phyloP scores from a whole-genome alignment of 1,284 basidiomycete genomes.

The Acaromyces ingoldii region DNA sequence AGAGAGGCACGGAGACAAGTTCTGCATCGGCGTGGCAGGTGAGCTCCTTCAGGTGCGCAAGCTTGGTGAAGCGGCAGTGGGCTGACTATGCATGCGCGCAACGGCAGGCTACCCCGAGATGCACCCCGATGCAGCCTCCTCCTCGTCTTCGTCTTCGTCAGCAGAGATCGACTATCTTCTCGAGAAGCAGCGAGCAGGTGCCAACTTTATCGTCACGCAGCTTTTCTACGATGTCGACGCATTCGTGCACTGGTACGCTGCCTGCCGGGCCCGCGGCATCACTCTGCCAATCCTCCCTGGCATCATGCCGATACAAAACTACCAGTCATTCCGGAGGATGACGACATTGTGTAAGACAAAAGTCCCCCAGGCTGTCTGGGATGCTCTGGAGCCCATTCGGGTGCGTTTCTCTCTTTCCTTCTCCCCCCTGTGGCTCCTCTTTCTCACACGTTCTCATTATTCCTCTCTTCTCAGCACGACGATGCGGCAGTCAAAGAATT shows the following conservation, averaged over 20 bases:
- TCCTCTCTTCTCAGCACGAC: slow-evolving; percentile 54
- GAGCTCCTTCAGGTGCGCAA: slow-evolving; percentile 59
- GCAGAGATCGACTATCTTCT: slow-evolving; percentile 75
- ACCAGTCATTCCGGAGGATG: slow-evolving; percentile 82
- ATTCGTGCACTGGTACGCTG: slow-evolving; percentile 33
- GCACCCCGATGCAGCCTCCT: slow-evolving; percentile 63
- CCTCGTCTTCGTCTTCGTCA: slow-evolving; percentile 50
- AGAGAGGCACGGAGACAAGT: slow-evolving; percentile 74
- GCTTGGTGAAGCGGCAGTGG: background rate
- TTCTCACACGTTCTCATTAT: too few species aligned
- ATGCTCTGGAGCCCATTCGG: slow-evolving; percentile 70
- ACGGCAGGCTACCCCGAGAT: slow-evolving; percentile 82
- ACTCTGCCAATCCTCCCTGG: slow-evolving; percentile 86
- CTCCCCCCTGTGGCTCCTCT: too few species aligned
- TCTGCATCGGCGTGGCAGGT: slow-evolving; percentile 89
- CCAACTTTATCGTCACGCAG: slow-evolving; percentile 93
- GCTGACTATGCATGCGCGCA: background rate
- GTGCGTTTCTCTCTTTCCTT: slow-evolving; percentile 58
- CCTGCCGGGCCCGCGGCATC: slow-evolving; percentile 60
- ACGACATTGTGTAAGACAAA: slow-evolving; percentile 80
- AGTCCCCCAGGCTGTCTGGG: slow-evolving; percentile 68
- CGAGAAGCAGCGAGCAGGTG: slow-evolving; percentile 87
- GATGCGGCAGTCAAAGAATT: slow-evolving; percentile 87
- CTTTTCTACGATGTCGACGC: slow-evolving; percentile 87
- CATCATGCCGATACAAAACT: slow-evolving; percentile 97